These are phyloP conservation scores for Rhamnella rubrinervis DNA, from an alignment of 331 rosid species.

Conservation along the genomic window DNA sequence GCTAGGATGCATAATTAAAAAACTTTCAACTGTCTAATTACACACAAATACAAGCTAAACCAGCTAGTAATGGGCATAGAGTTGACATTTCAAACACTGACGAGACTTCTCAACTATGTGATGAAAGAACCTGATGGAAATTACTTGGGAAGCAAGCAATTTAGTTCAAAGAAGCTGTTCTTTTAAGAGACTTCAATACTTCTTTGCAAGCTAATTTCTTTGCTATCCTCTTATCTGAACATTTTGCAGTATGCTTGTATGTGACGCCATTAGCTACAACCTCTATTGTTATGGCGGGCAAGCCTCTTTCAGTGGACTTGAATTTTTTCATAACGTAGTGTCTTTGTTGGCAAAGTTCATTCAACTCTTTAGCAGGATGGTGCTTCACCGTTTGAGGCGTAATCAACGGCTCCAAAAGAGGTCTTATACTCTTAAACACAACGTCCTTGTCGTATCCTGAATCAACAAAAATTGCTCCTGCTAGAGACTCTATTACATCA, in stretches of 20 bases:
- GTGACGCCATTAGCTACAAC: constrained; percentile 50
- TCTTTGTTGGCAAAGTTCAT: constrained; percentile 43
- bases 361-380: constrained; percentile 59
- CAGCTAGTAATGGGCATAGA: too few species aligned
- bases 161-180: not conserved
- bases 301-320: constrained; percentile 15
- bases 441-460: constrained; percentile 52
- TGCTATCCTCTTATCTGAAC: constrained; percentile 35
- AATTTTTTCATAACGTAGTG: constrained; percentile 26
- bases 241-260: constrained; percentile 22
- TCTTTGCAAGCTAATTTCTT: constrained; percentile 48
- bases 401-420: constrained; percentile 70
- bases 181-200: constrained; percentile 51
- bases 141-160: too few species aligned
- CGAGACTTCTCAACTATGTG: too few species aligned
- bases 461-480: constrained; percentile 87
- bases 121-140: too few species aligned
- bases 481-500: constrained; percentile 82
- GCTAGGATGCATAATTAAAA: not conserved
- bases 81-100: too few species aligned
- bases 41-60: too few species aligned
- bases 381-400: constrained; percentile 59
- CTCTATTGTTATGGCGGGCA: constrained; percentile 31
- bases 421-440: constrained; percentile 62
- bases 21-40: too few species aligned